A percentile compares a stretch with the other conserved stretches of the same genome.
These are phyloP conservation scores for Starmerella tilneyi DNA, from an alignment of 805 yeast species.

Conservation along the genomic window DNA sequence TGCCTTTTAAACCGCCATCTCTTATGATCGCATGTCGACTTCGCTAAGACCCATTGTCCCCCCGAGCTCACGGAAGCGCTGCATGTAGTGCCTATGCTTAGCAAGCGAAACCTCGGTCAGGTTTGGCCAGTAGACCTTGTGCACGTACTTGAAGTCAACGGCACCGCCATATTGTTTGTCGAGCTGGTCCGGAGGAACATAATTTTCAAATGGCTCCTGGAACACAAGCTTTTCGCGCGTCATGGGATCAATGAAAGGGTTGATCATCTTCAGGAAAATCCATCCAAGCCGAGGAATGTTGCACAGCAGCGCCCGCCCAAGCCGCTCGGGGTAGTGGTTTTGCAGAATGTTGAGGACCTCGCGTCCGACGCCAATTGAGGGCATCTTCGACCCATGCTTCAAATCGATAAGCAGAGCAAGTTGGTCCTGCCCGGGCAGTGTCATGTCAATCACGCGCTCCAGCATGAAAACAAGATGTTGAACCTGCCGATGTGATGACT, in stretches of 20 bases:
- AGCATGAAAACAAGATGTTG: slow-evolving; percentile 88
- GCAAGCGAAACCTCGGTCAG: slow-evolving; percentile 50
- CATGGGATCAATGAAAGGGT: slow-evolving; percentile 92
- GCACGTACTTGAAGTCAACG: slow-evolving; percentile 74
- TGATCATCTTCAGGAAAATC: slow-evolving; percentile 81
- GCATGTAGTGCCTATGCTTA: slow-evolving; percentile 53
- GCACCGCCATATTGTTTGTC: slow-evolving; percentile 78
- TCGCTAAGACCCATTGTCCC: slow-evolving; percentile 70
- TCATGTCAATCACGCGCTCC: slow-evolving; percentile 83
- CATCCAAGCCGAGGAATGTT: slow-evolving; percentile 92
- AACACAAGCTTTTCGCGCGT: slow-evolving; percentile 89
- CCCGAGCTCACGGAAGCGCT: slow-evolving; percentile 65
- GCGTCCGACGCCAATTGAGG: slow-evolving; percentile 80
- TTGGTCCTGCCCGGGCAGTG: slow-evolving; percentile 96
- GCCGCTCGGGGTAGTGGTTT: slow-evolving; percentile 93
- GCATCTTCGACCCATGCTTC: slow-evolving; percentile 69
- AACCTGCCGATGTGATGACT: slow-evolving; percentile 82
- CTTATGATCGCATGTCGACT: slow-evolving; percentile 49
- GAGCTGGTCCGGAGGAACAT: slow-evolving; percentile 70
- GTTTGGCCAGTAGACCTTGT: slow-evolving; percentile 67
- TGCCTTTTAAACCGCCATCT: too few relatives aligned
- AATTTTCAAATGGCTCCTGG: slow-evolving; percentile 76
- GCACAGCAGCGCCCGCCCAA: slow-evolving; percentile 83
- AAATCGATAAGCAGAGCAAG: slow-evolving; percentile 86
- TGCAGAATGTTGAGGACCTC: slow-evolving; percentile 89